Conservation (phyloP, 2,329 filamentous ascomycete species). For the Rhinocladiella mackenziei region DNA sequence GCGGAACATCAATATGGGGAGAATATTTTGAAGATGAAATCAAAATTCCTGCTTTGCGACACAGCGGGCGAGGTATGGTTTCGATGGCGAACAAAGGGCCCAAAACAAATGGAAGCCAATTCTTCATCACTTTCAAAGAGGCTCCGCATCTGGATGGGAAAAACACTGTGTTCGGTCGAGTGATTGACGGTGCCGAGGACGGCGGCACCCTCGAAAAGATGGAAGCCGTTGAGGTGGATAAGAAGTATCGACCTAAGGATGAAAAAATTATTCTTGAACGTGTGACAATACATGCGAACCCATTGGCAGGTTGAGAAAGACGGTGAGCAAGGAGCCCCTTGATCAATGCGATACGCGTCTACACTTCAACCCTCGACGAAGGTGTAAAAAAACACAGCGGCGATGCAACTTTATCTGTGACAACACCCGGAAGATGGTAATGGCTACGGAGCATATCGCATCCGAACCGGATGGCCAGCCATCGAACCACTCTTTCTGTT, state of each 20-base stretch:
- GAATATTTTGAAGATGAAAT: slow-evolving; percentile 60
- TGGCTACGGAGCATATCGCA: too few relatives aligned
- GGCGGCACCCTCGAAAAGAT: slow-evolving; percentile 53
- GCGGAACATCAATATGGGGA: slow-evolving; percentile 55
- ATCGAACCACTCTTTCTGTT: too few relatives aligned
- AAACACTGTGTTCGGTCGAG: slow-evolving; percentile 63
- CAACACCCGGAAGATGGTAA: too few relatives aligned
- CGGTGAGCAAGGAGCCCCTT: not conserved
- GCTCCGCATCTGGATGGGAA: slow-evolving; percentile 63
- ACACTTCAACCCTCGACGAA: not conserved
- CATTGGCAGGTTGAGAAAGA: slow-evolving; percentile 52
- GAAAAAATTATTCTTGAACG: slow-evolving; percentile 53
- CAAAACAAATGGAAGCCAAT: slow-evolving; percentile 57
- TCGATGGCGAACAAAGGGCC: slow-evolving; percentile 58
- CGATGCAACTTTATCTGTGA: too few relatives aligned
- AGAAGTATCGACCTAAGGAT: slow-evolving; percentile 54
- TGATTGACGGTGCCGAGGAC: slow-evolving; percentile 49
- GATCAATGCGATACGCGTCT: not conserved
- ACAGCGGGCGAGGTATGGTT: slow-evolving; percentile 55
- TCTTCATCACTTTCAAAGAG: slow-evolving; percentile 60
- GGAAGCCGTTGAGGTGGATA: slow-evolving; percentile 56
- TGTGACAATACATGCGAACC: slow-evolving; percentile 62
- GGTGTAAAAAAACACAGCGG: too few relatives aligned
- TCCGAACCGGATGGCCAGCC: too few relatives aligned
- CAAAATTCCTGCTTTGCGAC: slow-evolving; percentile 51